These are phyloP conservation scores for Botryotinia calthae DNA, from an alignment of 2,329 filamentous ascomycete species.

Conservation along the genomic window DNA sequence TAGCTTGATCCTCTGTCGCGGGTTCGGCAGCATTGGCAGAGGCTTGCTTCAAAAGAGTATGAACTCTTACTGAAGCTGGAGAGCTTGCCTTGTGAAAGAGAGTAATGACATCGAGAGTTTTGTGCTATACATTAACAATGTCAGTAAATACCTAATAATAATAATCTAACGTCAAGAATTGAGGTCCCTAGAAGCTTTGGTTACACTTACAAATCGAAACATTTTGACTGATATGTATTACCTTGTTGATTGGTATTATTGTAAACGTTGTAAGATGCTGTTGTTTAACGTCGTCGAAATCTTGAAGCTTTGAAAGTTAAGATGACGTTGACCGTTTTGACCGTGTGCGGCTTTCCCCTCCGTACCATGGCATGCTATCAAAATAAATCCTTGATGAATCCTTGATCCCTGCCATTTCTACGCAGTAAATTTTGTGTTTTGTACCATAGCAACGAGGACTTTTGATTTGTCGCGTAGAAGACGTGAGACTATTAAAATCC, in stretches of 20 bases:
- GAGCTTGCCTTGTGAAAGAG: slow-evolving; percentile 87
- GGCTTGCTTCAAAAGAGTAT: slow-evolving; percentile 75
- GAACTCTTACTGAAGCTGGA: slow-evolving; percentile 69
- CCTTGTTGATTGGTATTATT: slow-evolving; percentile 4
- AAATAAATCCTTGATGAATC: background rate
- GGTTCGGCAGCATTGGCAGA: slow-evolving; percentile 65
- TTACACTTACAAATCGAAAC: slow-evolving; percentile 39
- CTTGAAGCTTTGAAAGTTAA: background rate
- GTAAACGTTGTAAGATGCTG: background rate
- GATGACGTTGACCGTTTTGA: slow-evolving; percentile 12
- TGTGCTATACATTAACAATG: slow-evolving; percentile 52
- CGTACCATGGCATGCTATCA: background rate
- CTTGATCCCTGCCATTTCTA: slow-evolving; percentile 12
- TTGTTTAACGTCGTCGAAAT: background rate
- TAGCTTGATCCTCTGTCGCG: slow-evolving; percentile 73
- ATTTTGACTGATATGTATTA: slow-evolving; percentile 31
- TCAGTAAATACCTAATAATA: slow-evolving; percentile 14
- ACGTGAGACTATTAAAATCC: background rate
- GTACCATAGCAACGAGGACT: background rate
- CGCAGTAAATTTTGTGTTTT: slow-evolving; percentile 12
- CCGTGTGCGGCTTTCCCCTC: background rate
- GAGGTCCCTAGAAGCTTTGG: background rate
- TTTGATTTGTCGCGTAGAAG: slow-evolving; percentile 21
- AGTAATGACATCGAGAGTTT: slow-evolving; percentile 85
- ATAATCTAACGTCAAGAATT: background rate